These are phyloP conservation scores for Coemansia sp. DNA, from an alignment of 192 early-diverging fungal species.

Conservation along the genomic window DNA sequence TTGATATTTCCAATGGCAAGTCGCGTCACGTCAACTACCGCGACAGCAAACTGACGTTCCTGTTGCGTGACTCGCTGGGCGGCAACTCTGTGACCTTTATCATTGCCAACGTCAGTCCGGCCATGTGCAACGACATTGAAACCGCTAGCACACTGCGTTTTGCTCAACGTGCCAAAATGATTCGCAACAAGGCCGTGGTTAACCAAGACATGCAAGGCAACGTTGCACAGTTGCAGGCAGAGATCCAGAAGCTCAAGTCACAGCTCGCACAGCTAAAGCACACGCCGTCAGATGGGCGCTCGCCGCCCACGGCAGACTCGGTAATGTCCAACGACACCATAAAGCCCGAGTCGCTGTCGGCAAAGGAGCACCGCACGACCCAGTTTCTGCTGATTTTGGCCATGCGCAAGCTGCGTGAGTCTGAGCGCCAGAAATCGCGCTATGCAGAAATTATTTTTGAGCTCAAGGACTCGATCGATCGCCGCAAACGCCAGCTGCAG, in stretches of 20 bases:
- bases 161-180: constrained; percentile 70
- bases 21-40: constrained; percentile 67
- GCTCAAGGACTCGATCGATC: constrained; percentile 41
- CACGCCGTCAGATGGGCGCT: neutral
- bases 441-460: constrained; percentile 54
- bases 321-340: neutral
- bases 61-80: constrained; percentile 68
- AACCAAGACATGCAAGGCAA: constrained; percentile 68
- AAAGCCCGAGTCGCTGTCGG: neutral
- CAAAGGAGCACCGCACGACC: constrained; percentile 43
- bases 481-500: constrained; percentile 37
- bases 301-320: neutral
- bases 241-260: constrained; percentile 58
- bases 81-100: constrained; percentile 70
- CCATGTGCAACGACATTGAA: constrained; percentile 58
- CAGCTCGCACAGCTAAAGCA: constrained; percentile 41
- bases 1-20: constrained; percentile 60
- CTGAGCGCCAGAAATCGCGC: constrained; percentile 55
- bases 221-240: constrained; percentile 61
- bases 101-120: constrained; percentile 62
- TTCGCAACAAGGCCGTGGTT: constrained; percentile 69
- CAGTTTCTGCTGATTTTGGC: constrained; percentile 50
- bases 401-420: constrained; percentile 54
- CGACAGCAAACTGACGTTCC: constrained; percentile 67
- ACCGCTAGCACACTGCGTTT: constrained; percentile 66